Conservation (phyloP, 176 grass and related monocot species). For the Alloteropsis semialata region DNA sequence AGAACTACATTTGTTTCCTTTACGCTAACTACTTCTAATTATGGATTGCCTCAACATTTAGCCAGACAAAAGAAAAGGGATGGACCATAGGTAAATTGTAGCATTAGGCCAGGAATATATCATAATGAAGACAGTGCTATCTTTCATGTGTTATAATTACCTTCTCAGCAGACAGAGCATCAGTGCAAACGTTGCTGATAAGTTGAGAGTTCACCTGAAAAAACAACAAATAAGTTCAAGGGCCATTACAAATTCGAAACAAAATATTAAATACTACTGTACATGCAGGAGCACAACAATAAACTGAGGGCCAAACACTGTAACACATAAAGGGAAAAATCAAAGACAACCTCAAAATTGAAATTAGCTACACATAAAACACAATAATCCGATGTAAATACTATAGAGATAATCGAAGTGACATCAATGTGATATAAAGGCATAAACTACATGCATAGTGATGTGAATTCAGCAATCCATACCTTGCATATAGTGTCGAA, state of each 20-base stretch:
- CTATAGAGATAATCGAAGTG: not conserved
- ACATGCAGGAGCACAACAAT: not conserved
- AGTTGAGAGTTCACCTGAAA: constrained; percentile 94
- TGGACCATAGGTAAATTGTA: not conserved
- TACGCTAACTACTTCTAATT: not conserved
- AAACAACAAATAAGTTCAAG: constrained; percentile 26
- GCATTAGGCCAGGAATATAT: not conserved
- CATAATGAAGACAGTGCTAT: constrained; percentile 1
- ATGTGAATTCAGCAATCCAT: constrained; percentile 5
- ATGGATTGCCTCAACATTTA: not conserved
- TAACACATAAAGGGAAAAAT: not conserved
- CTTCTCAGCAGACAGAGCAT: constrained; percentile 99
- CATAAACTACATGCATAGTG: not conserved
- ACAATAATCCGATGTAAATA: not conserved
- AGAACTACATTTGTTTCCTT: not conserved
- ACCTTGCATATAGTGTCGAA: constrained; percentile 99
- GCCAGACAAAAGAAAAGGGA: not conserved
- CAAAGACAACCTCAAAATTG: not conserved
- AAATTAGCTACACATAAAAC: not conserved
- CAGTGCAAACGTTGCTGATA: constrained; percentile 96
- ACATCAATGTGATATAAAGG: not conserved
- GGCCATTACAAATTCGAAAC: not conserved
- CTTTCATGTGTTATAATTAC: constrained; percentile 41
- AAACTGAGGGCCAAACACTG: not conserved
- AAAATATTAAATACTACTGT: not conserved